Evolutionary conservation across 225 moss, liverwort and hornwort species (phyloP).

Genomic region (Anthoceros angustus): DNA sequence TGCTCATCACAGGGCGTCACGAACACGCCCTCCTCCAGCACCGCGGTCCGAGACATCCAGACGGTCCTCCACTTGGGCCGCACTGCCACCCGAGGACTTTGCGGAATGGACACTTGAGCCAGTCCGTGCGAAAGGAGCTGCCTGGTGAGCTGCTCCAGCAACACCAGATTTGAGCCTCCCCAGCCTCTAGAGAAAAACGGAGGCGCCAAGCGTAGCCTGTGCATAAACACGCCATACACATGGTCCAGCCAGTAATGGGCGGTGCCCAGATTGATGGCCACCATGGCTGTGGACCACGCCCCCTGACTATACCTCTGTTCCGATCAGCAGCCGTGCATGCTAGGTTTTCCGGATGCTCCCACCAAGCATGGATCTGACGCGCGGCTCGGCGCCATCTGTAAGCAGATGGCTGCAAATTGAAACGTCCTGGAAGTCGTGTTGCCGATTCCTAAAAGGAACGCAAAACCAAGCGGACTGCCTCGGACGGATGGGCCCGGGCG

Average conservation of each 20-base stretch:
- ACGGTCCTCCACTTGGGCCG: constrained; percentile 52
- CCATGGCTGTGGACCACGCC: constrained; percentile 23
- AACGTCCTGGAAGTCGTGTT: too few relatives aligned
- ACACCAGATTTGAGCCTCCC: constrained; percentile 71
- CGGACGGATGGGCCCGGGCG: too few relatives aligned
- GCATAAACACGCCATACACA: constrained; percentile 81
- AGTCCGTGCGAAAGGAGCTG: constrained; percentile 84
- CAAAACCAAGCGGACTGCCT: too few relatives aligned
- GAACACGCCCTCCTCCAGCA: constrained; percentile 62
- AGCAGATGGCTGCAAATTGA: too few relatives aligned
- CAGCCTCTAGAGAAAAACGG: constrained; percentile 88
- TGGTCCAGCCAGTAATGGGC: constrained; percentile 93
- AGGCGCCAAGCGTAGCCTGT: constrained; percentile 63
- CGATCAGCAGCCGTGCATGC: too few relatives aligned
- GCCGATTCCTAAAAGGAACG: too few relatives aligned
- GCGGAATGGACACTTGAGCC: constrained; percentile 58
- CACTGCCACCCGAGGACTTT: constrained; percentile 72
- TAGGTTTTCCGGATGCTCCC: too few relatives aligned
- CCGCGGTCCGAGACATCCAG: constrained; percentile 70
- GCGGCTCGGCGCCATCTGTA: too few relatives aligned
- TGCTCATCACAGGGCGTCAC: constrained; percentile 69
- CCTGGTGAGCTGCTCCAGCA: constrained; percentile 71
- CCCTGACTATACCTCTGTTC: too few relatives aligned
- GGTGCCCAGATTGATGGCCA: constrained; percentile 52
- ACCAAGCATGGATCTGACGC: too few relatives aligned